Percentiles rank a stretch among this genome's conserved stretches.
Evolutionary conservation across 2,329 filamentous ascomycete species (phyloP).

Genomic region (Colletotrichum cereale): DNA sequence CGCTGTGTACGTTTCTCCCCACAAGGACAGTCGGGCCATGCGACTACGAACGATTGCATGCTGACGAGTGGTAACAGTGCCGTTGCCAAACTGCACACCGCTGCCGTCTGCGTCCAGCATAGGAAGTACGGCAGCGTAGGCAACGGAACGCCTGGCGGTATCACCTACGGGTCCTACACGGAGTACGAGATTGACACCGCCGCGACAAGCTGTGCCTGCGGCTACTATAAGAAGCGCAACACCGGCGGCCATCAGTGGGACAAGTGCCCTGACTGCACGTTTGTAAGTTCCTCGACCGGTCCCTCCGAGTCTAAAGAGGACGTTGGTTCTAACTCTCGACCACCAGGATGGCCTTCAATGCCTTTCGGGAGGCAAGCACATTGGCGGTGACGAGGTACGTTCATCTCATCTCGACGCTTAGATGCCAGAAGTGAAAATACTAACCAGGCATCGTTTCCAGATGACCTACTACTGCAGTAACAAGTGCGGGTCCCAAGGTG

Average conservation of each 20-base stretch:
- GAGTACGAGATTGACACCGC: conserved; percentile 31
- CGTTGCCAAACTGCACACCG: conserved; percentile 25
- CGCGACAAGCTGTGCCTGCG: conserved; percentile 41
- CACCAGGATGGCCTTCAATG: conserved; percentile 35
- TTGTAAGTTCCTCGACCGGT: not conserved
- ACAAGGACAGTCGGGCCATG: fast-evolving
- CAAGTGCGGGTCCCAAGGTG: conserved; percentile 39
- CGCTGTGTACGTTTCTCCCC: not conserved
- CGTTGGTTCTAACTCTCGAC: too few relatives aligned
- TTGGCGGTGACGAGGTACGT: conserved; percentile 40
- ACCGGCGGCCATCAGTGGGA: conserved; percentile 42
- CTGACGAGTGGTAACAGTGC: conserved; percentile 5
- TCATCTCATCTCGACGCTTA: not conserved
- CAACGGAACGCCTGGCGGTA: conserved; percentile 31
- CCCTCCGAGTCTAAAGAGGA: fast-evolving
- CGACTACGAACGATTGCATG: not conserved
- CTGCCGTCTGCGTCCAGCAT: conserved; percentile 23
- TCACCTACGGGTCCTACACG: conserved; percentile 29
- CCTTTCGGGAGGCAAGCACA: conserved; percentile 34
- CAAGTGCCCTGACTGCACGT: conserved; percentile 40
- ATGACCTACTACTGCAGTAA: conserved; percentile 40
- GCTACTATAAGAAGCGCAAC: conserved; percentile 38
- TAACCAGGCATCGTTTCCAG: not conserved
- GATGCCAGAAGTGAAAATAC: not conserved
- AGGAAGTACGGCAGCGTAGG: conserved; percentile 12